Percentiles rank a stretch among this genome's conserved stretches.
phyloP scores from a whole-genome alignment of 139 green algal species.

The Nannochloris sp. region DNA sequence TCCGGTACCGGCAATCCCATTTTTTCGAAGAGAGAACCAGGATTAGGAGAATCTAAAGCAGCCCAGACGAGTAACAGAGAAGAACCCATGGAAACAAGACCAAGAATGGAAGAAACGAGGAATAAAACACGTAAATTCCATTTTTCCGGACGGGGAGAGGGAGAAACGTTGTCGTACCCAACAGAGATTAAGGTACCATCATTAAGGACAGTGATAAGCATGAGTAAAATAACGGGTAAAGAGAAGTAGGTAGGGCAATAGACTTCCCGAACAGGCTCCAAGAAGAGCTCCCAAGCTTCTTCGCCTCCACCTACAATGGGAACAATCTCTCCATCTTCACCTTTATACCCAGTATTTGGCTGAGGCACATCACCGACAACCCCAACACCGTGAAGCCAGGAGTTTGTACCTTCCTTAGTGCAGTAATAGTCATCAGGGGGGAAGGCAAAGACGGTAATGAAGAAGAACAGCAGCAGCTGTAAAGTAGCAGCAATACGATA shows the following conservation, averaged over 20 bases:
- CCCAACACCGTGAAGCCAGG: too few species aligned
- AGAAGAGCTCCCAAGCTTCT: background rate
- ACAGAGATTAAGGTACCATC: constrained; percentile 82
- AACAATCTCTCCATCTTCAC: background rate
- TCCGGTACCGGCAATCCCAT: constrained; percentile 38
- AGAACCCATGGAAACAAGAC: constrained; percentile 55
- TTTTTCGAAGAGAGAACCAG: constrained; percentile 19
- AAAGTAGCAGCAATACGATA: constrained; percentile 66
- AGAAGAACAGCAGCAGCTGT: constrained; percentile 86
- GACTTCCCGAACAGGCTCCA: background rate
- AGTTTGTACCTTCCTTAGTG: background rate
- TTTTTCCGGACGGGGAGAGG: constrained; percentile 66
- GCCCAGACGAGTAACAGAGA: constrained; percentile 71
- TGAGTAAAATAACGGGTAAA: constrained; percentile 78
- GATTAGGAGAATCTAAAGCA: constrained; percentile 50
- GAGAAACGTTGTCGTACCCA: constrained; percentile 73
- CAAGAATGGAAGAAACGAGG: constrained; percentile 58
- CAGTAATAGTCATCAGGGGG: constrained; percentile 45
- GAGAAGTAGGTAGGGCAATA: constrained; percentile 64
- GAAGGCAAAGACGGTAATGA: constrained; percentile 70
- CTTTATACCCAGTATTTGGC: background rate
- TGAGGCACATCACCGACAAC: background rate
- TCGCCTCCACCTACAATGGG: background rate
- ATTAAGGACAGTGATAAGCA: constrained; percentile 90
- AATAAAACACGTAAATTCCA: constrained; percentile 67